Conservation (phyloP, 352 stramenopile species). For the Globisporangium camurandrum region DNA sequence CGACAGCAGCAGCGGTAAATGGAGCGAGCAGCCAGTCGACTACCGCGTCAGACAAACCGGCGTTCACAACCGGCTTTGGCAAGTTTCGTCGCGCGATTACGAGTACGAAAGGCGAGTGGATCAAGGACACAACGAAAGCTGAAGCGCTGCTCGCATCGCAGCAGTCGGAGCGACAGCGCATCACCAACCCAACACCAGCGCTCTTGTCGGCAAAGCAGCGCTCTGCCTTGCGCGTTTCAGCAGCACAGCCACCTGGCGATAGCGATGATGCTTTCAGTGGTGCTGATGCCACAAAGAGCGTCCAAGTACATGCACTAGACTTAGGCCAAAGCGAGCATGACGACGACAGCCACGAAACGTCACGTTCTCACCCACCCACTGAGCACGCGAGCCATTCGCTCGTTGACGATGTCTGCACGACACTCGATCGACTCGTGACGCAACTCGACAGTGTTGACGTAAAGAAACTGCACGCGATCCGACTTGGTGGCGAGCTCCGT, state of each 20-base stretch:
- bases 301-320: neutral
- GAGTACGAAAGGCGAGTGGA: slow-evolving; percentile 2
- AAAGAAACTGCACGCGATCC: slow-evolving; percentile 51
- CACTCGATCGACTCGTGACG: slow-evolving; percentile 34
- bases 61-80: slow-evolving; percentile 27
- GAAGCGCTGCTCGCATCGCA: neutral
- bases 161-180: neutral
- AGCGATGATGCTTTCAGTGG: neutral
- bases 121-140: neutral
- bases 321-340: no score
- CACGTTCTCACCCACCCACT: no score
- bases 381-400: slow-evolving; percentile 12
- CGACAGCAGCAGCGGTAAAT: neutral
- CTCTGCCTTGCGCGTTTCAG: no score
- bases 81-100: slow-evolving; percentile 37
- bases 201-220: neutral
- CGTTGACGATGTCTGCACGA: slow-evolving; percentile 33
- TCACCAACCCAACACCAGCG: neutral
- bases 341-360: neutral
- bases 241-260: no score
- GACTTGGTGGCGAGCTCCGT: slow-evolving; percentile 62
- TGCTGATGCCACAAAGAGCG: neutral
- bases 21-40: neutral
- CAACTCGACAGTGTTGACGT: slow-evolving; percentile 55
- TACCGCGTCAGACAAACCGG: neutral